A percentile compares a stretch with the other conserved stretches of the same genome.
Conservation (phyloP, 495 filamentous ascomycete genomes). For the Penicillium paxilli region DNA sequence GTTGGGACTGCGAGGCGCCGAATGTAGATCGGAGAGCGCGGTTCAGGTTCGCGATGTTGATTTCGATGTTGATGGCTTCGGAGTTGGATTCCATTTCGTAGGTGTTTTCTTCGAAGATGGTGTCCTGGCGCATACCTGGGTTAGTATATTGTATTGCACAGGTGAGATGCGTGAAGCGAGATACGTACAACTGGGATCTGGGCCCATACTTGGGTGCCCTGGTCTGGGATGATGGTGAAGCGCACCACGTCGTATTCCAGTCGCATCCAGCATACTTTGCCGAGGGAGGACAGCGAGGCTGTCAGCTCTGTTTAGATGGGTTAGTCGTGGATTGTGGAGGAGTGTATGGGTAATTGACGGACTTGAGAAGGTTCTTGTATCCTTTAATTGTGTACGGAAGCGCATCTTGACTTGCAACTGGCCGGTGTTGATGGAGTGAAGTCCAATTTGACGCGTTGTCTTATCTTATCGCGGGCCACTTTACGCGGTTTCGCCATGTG, state of each 20-base stretch:
- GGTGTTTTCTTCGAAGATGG: constrained; percentile 73
- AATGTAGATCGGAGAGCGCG: constrained; percentile 84
- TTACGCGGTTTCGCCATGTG: background rate
- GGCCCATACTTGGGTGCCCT: constrained; percentile 94
- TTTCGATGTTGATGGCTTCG: constrained; percentile 87
- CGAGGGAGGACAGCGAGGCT: constrained; percentile 80
- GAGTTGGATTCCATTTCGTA: constrained; percentile 84
- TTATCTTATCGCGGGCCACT: background rate
- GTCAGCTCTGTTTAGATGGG: constrained; percentile 63
- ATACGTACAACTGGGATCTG: constrained; percentile 59
- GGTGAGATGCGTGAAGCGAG: too few species aligned
- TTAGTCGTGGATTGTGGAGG: background rate
- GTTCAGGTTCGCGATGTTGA: constrained; percentile 76
- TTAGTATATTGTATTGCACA: background rate
- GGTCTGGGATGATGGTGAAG: constrained; percentile 92
- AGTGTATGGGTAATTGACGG: constrained; percentile 20
- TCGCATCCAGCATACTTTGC: constrained; percentile 91
- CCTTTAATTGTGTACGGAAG: constrained; percentile 77
- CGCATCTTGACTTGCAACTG: constrained; percentile 56
- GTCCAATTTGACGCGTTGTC: background rate
- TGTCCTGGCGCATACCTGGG: constrained; percentile 49
- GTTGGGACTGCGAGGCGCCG: constrained; percentile 70
- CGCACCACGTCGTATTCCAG: constrained; percentile 82
- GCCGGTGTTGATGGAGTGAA: constrained; percentile 4
- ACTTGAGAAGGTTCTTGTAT: constrained; percentile 86